Evolutionary conservation across 2,329 filamentous ascomycete species (phyloP), one percentile per base, ranked within the genome.

Genomic region (Alternaria metachromatica): DNA sequence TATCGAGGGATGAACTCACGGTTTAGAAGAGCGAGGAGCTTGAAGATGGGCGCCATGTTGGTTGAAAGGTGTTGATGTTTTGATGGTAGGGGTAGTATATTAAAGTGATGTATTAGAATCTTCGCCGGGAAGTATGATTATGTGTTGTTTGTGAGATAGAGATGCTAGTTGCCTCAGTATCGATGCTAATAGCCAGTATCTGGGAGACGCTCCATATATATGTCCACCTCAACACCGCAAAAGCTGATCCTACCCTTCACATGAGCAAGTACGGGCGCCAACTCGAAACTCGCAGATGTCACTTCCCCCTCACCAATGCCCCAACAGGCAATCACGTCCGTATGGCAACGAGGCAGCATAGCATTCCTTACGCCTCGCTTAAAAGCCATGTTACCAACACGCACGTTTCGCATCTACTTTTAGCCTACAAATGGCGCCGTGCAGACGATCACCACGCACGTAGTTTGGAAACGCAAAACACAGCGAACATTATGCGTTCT

Each of bases 11-110:
- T 13, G 11, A 41, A 41, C 71, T 30, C 71, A 76, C 74, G 59
- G 64, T 64, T 72, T 21, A 76, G 55, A 28, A 76, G 55, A 64
- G 72, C 64, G 37, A 68, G 30, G 46, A 76, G 55, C 46, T 72
- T 76, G 65, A 75, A 63, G 46, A 77, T 65, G 41, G 73, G 72
- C 33, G 73, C 70, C 75, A 77, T 77, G 21, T 21, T 50, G 41
- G 13, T 49, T 59, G 23, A 43, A 45, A 48, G n/a, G 12, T 51
- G 46, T 45, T 54, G 49, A 44, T 48, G 23, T 30, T 46, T 41
- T 33, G 37, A n/a, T n/a, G 9, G 9, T 3, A 9, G 8, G 28
- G 37, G 45, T 46, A 4, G 0, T 26, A 5, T 37, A 25, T 43
- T 18, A 20, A 3, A n/a, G n/a, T 10, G 25, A 25, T 2, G 21